Conservation (phyloP, 2,329 filamentous ascomycete genomes). For the Ophioceras dolichostomum region DNA sequence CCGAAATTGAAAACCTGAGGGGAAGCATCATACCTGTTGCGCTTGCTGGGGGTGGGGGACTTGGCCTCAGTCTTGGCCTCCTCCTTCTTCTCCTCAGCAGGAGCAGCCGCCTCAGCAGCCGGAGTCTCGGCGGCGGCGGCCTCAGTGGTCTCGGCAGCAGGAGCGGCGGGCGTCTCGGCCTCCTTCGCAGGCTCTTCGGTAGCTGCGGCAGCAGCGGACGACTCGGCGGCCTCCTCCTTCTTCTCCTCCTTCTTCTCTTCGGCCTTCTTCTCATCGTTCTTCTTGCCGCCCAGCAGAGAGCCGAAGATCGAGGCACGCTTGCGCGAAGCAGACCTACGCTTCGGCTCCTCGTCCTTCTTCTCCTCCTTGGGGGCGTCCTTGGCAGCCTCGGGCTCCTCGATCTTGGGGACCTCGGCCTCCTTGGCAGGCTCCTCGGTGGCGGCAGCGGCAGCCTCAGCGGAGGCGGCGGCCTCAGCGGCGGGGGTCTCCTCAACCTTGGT, state of each 20-base stretch:
- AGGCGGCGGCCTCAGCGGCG: constrained; percentile 13
- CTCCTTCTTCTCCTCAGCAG: constrained; percentile 13
- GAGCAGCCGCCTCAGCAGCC: constrained; percentile 21
- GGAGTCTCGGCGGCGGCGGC: constrained; percentile 20
- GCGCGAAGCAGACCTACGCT: constrained; percentile 50
- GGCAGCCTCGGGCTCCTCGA: constrained; percentile 15
- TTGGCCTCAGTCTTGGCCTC: constrained; percentile 16
- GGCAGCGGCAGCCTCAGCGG: constrained; percentile 12
- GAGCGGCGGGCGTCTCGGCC: no score
- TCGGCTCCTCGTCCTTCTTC: constrained; percentile 44
- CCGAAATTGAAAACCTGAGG: neutral
- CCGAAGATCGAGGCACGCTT: constrained; percentile 56
- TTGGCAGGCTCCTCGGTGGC: constrained; percentile 18
- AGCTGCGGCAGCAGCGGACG: constrained; percentile 21
- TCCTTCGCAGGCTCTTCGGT: constrained; percentile 5
- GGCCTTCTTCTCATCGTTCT: constrained; percentile 33
- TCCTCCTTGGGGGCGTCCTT: constrained; percentile 22
- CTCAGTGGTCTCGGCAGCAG: constrained; percentile 13
- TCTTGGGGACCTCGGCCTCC: constrained; percentile 15
- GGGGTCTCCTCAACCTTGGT: constrained; percentile 19
- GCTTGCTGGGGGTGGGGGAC: constrained; percentile 31
- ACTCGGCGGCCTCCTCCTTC: constrained; percentile 15
- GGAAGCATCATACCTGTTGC: constrained; percentile 30
- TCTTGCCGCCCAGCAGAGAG: constrained; percentile 41
- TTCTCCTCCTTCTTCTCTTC: constrained; percentile 26